Evolutionary conservation across 2,329 filamentous ascomycete genomes (phyloP).

Genomic region (Hymenoscyphus fructigenus): DNA sequence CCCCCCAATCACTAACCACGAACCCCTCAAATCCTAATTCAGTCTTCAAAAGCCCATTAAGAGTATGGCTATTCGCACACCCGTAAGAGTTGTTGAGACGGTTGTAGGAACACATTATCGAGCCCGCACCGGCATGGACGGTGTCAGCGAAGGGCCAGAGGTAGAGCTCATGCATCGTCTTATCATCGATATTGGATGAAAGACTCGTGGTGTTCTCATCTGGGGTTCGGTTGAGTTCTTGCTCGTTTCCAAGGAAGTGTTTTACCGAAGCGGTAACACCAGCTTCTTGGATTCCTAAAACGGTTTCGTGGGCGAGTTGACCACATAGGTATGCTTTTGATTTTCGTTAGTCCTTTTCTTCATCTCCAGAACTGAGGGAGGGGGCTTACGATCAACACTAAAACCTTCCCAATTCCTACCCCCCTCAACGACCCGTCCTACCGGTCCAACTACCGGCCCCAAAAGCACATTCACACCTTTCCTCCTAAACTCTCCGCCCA

Average conservation of each 20-base stretch:
- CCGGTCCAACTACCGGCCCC: conserved; percentile 55
- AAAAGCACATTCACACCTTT: conserved; percentile 63
- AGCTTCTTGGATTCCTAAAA: conserved; percentile 28
- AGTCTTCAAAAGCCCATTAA: conserved; percentile 80
- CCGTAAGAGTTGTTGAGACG: conserved; percentile 67
- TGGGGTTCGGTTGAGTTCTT: conserved; percentile 52
- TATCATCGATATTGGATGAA: conserved; percentile 75
- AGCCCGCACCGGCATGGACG: conserved; percentile 72
- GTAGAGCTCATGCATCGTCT: conserved; percentile 74
- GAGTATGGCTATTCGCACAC: conserved; percentile 73
- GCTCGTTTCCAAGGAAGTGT: conserved; percentile 71
- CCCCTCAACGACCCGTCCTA: conserved; percentile 65
- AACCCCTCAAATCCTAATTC: conserved; percentile 85
- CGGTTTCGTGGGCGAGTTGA: conserved; percentile 23
- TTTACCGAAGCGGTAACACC: conserved; percentile 30
- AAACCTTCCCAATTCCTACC: conserved; percentile 69
- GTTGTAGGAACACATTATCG: conserved; percentile 82
- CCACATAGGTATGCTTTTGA: conserved; percentile 61
- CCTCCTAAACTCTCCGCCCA: conserved; percentile 67
- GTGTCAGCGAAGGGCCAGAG: conserved; percentile 83
- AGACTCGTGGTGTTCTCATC: conserved; percentile 43
- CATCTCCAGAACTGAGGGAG: conserved; percentile 35
- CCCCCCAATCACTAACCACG: conserved; percentile 82
- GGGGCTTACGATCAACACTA: conserved; percentile 27
- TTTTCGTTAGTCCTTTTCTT: not conserved